phyloP scores from a whole-genome alignment of 2,329 filamentous ascomycete genomes.

The Proliferodiscus dingleyae region DNA sequence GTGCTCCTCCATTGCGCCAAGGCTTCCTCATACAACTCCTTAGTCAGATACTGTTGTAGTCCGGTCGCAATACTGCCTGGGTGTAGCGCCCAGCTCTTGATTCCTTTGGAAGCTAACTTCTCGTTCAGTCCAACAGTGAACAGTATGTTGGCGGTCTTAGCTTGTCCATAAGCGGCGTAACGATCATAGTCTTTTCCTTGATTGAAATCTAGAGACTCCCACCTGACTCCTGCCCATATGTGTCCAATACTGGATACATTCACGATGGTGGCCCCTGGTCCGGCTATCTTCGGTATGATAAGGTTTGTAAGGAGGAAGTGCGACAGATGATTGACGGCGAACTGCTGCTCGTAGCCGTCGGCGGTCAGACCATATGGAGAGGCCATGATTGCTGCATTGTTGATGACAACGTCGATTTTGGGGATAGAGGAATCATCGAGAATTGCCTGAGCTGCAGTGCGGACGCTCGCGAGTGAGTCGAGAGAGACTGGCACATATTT shows the following conservation, averaged over 20 bases:
- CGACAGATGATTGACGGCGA: conserved; percentile 48
- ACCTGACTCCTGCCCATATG: not conserved
- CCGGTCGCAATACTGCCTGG: conserved; percentile 20
- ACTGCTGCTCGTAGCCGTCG: conserved; percentile 48
- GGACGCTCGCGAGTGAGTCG: conserved; percentile 36
- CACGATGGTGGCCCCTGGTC: conserved; percentile 11
- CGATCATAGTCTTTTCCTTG: conserved; percentile 32
- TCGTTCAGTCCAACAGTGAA: conserved; percentile 29
- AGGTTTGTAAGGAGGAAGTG: conserved; percentile 51
- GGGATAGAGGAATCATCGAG: conserved; percentile 33
- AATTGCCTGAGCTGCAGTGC: conserved; percentile 33
- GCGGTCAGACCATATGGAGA: conserved; percentile 19
- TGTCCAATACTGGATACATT: conserved; percentile 33
- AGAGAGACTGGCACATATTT: conserved; percentile 19
- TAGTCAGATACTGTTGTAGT: no score
- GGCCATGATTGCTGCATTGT: conserved; percentile 33
- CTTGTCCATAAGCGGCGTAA: conserved; percentile 33
- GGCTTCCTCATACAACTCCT: no score
- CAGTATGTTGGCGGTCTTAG: conserved; percentile 34
- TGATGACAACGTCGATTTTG: conserved; percentile 38
- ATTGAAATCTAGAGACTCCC: no score
- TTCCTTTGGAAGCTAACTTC: conserved; percentile 19
- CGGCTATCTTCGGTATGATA: conserved; percentile 27
- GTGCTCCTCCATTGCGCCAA: no score
- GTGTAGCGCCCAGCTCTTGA: conserved; percentile 29